These are phyloP conservation scores for Phytopythium sindhum DNA, from an alignment of 352 stramenopile species.

Conservation along the genomic window DNA sequence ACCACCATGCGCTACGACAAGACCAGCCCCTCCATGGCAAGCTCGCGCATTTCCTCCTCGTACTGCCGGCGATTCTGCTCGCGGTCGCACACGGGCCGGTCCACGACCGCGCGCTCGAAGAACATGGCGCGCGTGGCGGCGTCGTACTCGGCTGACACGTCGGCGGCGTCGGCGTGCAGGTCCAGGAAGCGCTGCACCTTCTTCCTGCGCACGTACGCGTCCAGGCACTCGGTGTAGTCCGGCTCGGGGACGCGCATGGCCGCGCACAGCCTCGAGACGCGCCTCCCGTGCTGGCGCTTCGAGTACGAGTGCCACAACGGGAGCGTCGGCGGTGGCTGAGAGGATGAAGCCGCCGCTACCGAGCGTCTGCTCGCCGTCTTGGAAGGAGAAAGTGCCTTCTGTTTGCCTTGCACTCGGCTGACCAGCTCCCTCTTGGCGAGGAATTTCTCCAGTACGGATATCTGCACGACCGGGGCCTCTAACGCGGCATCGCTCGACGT, in stretches of 20 bases:
- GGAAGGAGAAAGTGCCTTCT: neutral
- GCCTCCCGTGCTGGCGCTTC: slow-evolving; percentile 31
- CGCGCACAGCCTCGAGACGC: slow-evolving; percentile 16
- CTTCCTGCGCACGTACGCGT: slow-evolving; percentile 56
- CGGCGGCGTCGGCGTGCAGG: slow-evolving; percentile 42
- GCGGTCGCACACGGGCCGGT: slow-evolving; percentile 45
- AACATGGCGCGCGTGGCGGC: slow-evolving; percentile 32
- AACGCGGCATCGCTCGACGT: neutral
- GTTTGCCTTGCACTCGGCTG: neutral
- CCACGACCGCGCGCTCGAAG: slow-evolving; percentile 52
- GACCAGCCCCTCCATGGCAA: slow-evolving; percentile 9
- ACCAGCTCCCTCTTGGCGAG: neutral
- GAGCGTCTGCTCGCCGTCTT: neutral
- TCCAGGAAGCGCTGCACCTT: slow-evolving; percentile 25
- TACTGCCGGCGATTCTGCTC: slow-evolving; percentile 38
- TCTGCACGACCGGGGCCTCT: neutral
- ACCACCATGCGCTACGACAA: neutral
- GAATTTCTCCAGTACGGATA: neutral
- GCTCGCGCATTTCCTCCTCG: slow-evolving; percentile 21
- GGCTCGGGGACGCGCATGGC: slow-evolving; percentile 39
- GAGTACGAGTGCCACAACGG: slow-evolving; percentile 41
- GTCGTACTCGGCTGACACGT: slow-evolving; percentile 34
- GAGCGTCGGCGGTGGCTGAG: neutral
- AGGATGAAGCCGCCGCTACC: neutral
- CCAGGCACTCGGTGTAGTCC: slow-evolving; percentile 33